A percentile compares a stretch with the other conserved stretches of the same genome.
Evolutionary conservation across 495 filamentous ascomycete species (phyloP).

Genomic region (Penicillium chermesinum): DNA sequence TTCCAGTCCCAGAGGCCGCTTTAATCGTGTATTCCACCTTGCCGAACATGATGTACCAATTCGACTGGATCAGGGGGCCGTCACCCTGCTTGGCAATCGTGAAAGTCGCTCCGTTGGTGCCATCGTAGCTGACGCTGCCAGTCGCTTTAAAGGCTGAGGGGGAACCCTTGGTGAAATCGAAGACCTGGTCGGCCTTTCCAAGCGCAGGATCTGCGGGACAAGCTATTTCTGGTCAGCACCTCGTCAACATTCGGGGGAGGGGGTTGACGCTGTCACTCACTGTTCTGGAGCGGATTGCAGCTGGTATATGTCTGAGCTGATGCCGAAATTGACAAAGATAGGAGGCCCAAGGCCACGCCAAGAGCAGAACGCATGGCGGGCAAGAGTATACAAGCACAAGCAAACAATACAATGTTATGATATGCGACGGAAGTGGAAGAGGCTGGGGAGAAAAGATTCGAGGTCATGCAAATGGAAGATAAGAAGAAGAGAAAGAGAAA

Average conservation of each 20-base stretch:
- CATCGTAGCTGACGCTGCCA: slow-evolving; percentile 62
- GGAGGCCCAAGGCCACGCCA: slow-evolving; percentile 22
- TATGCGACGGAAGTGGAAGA: no score
- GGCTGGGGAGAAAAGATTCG: not conserved
- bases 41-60: slow-evolving; percentile 73
- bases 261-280: slow-evolving; percentile 48
- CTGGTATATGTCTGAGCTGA: slow-evolving; percentile 68
- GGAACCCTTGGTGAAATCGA: slow-evolving; percentile 72
- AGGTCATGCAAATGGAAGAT: not conserved
- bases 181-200: slow-evolving; percentile 61
- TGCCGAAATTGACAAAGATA: slow-evolving; percentile 34
- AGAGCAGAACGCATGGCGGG: slow-evolving; percentile 29
- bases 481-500: not conserved
- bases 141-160: slow-evolving; percentile 63
- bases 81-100: slow-evolving; percentile 81
- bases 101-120: slow-evolving; percentile 70
- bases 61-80: slow-evolving; percentile 71
- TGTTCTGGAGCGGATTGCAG: slow-evolving; percentile 67
- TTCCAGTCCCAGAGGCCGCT: slow-evolving; percentile 58
- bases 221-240: slow-evolving; percentile 28
- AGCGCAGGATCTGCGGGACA: slow-evolving; percentile 81
- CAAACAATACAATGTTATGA: not conserved
- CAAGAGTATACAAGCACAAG: not conserved
- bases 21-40: slow-evolving; percentile 54
- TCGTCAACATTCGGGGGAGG: not conserved